Evolutionary conservation across 2,329 filamentous ascomycete species (phyloP).

Genomic region (Epichloe elymi): DNA sequence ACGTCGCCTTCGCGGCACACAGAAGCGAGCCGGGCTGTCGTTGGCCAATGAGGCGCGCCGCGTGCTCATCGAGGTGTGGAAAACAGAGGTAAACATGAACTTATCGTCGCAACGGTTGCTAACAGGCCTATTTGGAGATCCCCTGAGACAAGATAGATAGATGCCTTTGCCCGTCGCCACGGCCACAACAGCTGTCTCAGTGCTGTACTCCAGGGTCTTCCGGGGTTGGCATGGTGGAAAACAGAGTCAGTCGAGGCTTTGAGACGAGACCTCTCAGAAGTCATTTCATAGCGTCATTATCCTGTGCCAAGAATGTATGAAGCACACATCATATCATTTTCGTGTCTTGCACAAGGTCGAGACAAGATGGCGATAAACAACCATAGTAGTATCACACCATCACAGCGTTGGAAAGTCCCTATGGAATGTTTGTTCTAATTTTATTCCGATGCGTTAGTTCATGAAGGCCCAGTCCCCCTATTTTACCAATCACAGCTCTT

Average conservation of each 20-base stretch:
- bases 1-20: background rate
- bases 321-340: background rate
- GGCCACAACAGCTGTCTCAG: background rate
- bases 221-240: background rate
- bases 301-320: background rate
- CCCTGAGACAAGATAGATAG: background rate
- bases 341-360: background rate
- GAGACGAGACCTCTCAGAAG: background rate
- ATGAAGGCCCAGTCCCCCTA: background rate
- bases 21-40: background rate
- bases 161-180: background rate
- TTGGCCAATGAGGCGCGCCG: background rate
- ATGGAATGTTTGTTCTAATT: background rate
- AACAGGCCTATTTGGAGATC: background rate
- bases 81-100: conserved; percentile 1
- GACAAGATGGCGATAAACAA: no score
- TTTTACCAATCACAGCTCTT: conserved; percentile 51
- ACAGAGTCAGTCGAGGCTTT: background rate
- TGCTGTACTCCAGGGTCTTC: background rate
- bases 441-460: background rate
- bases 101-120: background rate
- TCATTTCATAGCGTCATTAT: background rate
- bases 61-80: background rate
- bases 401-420: background rate
- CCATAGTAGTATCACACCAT: background rate